phyloP scores from a whole-genome alignment of 2,329 filamentous ascomycete genomes.

The Penicillium sp. region DNA sequence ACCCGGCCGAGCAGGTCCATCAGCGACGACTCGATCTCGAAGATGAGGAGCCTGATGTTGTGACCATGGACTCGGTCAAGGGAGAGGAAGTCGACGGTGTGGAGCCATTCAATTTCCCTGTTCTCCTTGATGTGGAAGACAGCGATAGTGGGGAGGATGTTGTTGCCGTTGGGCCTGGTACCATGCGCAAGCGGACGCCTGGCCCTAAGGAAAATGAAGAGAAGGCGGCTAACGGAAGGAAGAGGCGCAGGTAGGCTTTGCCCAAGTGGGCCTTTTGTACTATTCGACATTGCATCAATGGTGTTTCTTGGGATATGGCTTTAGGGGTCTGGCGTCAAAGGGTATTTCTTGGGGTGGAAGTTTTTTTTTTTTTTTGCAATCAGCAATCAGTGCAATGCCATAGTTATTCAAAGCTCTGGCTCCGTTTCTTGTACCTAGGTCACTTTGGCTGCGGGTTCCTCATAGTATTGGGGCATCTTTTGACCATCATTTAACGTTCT shows the following conservation, averaged over 20 bases:
- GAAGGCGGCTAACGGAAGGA: constrained; percentile 30
- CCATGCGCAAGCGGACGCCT: constrained; percentile 82
- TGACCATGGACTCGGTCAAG: constrained; percentile 71
- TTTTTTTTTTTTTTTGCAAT: neutral
- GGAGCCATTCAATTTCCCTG: constrained; percentile 82
- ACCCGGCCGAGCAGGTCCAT: constrained; percentile 90
- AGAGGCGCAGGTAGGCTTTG: constrained; percentile 31
- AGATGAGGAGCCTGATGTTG: constrained; percentile 89
- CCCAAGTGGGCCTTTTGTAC: neutral
- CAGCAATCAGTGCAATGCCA: neutral
- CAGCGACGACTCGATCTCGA: constrained; percentile 87
- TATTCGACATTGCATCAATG: neutral
- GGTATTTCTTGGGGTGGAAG: neutral
- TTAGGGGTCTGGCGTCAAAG: neutral
- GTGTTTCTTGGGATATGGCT: neutral
- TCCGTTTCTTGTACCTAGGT: no score
- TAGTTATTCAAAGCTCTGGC: neutral
- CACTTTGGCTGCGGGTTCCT: no score
- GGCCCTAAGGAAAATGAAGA: constrained; percentile 62
- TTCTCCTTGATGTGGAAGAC: constrained; percentile 87
- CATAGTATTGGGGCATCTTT: no score
- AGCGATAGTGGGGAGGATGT: constrained; percentile 95
- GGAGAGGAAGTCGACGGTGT: constrained; percentile 56
- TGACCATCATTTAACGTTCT: no score
- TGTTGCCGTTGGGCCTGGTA: constrained; percentile 68